These are phyloP conservation scores for Brassica balearica DNA, from an alignment of 441 rosid species.

Conservation along the genomic window DNA sequence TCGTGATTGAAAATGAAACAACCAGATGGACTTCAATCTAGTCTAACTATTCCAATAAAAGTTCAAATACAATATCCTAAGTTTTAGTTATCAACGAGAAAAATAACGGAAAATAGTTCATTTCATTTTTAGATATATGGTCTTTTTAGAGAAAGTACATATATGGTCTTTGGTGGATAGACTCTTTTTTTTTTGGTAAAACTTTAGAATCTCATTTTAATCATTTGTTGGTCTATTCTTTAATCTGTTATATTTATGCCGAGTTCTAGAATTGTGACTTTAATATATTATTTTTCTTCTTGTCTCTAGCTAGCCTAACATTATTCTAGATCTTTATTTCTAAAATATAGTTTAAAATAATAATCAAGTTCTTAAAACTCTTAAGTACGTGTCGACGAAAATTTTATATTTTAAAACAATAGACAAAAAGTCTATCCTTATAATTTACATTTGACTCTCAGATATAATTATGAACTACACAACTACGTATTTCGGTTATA, in stretches of 20 bases:
- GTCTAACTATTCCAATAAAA: not conserved
- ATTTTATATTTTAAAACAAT: slow-evolving; percentile 1
- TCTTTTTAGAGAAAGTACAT: not conserved
- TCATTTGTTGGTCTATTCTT: slow-evolving; percentile 21
- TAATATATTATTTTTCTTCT: not conserved
- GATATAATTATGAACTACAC: slow-evolving; percentile 1
- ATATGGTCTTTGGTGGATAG: not conserved
- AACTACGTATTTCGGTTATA: not conserved
- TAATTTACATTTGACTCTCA: slow-evolving; percentile 8
- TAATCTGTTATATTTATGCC: slow-evolving; percentile 12
- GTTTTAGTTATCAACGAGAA: not conserved
- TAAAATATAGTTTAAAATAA: not conserved
- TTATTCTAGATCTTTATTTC: not conserved
- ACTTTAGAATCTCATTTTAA: not conserved
- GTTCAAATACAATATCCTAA: not conserved
- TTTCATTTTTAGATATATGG: not conserved
- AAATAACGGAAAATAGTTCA: not conserved
- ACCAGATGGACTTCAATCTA: not conserved
- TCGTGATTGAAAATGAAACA: slow-evolving; percentile 3
- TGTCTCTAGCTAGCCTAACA: slow-evolving; percentile 19
- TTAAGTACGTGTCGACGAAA: slow-evolving; percentile 17
- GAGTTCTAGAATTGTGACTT: slow-evolving; percentile 4
- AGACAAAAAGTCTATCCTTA: too few species aligned
- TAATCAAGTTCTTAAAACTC: not conserved
- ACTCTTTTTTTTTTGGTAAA: not conserved